These are phyloP conservation scores for Backusella morwellensis DNA, from an alignment of 192 early-diverging fungal species.

Conservation along the genomic window DNA sequence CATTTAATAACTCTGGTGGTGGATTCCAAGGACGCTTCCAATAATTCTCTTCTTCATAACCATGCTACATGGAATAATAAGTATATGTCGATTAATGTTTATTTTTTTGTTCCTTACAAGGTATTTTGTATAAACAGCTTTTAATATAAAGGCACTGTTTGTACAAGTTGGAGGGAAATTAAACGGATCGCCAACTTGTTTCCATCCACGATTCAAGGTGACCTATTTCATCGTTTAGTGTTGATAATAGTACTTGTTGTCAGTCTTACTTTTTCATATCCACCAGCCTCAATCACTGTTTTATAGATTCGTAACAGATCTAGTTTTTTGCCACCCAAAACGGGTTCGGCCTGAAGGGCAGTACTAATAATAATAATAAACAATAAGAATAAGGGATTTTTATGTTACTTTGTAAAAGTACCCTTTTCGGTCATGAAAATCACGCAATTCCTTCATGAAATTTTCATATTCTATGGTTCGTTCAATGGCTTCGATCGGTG, in stretches of 20 bases:
- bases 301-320: constrained; percentile 65
- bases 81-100: neutral
- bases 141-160: constrained; percentile 77
- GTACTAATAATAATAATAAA: constrained; percentile 39
- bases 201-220: constrained; percentile 70
- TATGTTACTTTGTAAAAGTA: constrained; percentile 18
- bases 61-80: constrained; percentile 2
- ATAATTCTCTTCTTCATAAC: constrained; percentile 33
- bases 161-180: constrained; percentile 83
- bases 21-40: constrained; percentile 31
- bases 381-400: neutral
- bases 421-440: constrained; percentile 70
- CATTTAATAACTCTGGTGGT: constrained; percentile 29
- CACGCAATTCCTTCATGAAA: constrained; percentile 66
- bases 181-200: constrained; percentile 67
- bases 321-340: constrained; percentile 74
- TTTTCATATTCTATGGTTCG: constrained; percentile 66
- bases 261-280: constrained; percentile 62
- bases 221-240: constrained; percentile 43
- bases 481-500: constrained; percentile 62
- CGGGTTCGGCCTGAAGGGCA: constrained; percentile 58
- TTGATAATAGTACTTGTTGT: neutral
- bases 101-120: constrained; percentile 43
- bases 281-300: constrained; percentile 61
- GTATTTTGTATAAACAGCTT: constrained; percentile 69